phyloP scores from a whole-genome alignment of 331 rosid species.

The Erythrophleum ivorense region DNA sequence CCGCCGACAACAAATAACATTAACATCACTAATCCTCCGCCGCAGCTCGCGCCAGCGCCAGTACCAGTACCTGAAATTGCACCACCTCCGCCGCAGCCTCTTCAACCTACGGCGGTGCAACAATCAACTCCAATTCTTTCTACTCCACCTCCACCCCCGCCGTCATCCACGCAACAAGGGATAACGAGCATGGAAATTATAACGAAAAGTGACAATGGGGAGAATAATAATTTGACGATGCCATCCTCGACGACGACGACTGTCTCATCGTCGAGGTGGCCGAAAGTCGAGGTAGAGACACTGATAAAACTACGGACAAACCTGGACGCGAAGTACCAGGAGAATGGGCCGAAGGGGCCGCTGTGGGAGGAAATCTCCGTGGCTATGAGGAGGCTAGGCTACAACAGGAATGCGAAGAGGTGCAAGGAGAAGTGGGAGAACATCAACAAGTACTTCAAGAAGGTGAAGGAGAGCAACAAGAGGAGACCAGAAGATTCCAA shows the following conservation, averaged over 20 bases:
- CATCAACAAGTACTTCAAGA: slow-evolving; percentile 97
- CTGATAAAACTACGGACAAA: slow-evolving; percentile 67
- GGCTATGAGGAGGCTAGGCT: slow-evolving; percentile 73
- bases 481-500: slow-evolving; percentile 85
- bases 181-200: slow-evolving; percentile 43
- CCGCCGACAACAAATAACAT: slow-evolving; percentile 25
- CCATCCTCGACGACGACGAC: slow-evolving; percentile 35
- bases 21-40: slow-evolving; percentile 37
- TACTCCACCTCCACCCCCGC: neutral
- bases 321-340: slow-evolving; percentile 73
- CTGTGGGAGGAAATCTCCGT: slow-evolving; percentile 92
- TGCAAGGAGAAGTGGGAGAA: slow-evolving; percentile 99
- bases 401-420: slow-evolving; percentile 76
- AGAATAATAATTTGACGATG: neutral
- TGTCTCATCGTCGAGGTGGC: slow-evolving; percentile 71
- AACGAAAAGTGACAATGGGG: slow-evolving; percentile 25
- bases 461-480: slow-evolving; percentile 90
- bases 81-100: slow-evolving; percentile 20
- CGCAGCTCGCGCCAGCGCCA: neutral
- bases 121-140: slow-evolving; percentile 2
- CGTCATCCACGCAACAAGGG: neutral
- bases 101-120: neutral
- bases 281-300: slow-evolving; percentile 79
- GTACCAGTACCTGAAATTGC: neutral
- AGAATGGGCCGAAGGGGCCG: slow-evolving; percentile 87